These are phyloP conservation scores for Trichoderma asperelloides DNA, from an alignment of 495 filamentous ascomycete genomes.

Conservation along the genomic window DNA sequence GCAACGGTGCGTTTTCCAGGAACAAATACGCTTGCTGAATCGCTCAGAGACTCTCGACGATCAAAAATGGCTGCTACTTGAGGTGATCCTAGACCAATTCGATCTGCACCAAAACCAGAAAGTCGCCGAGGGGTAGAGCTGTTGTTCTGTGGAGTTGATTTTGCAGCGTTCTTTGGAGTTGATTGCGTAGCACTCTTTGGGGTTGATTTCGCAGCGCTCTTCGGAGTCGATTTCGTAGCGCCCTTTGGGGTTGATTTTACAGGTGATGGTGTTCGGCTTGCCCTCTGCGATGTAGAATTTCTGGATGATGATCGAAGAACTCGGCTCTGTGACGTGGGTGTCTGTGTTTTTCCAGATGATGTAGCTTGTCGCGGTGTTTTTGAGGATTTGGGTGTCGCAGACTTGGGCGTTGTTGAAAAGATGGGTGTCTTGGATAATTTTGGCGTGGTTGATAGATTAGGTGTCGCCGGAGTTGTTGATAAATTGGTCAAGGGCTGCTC, in stretches of 20 bases:
- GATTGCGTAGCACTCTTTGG: neutral
- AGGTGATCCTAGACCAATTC: conserved; percentile 69
- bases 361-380: neutral
- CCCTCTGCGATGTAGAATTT: neutral
- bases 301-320: neutral
- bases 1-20: conserved; percentile 44
- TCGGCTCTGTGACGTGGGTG: neutral
- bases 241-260: neutral
- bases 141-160: neutral
- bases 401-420: neutral
- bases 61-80: conserved; percentile 65
- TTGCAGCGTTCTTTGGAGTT: neutral
- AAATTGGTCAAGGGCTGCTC: neutral
- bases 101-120: conserved; percentile 68
- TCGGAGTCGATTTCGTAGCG: neutral
- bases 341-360: neutral
- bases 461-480: neutral
- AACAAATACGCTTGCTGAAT: conserved; percentile 53
- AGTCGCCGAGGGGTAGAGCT: conserved; percentile 26
- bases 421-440: neutral
- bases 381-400: neutral
- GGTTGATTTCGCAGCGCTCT: neutral
- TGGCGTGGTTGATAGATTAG: neutral
- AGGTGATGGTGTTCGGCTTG: neutral
- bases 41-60: conserved; percentile 60